A percentile compares a stretch with the other conserved stretches of the same genome.
Evolutionary conservation across 768 basidiomycete genomes (phyloP).

Genomic region (Exidia glandulosa): DNA sequence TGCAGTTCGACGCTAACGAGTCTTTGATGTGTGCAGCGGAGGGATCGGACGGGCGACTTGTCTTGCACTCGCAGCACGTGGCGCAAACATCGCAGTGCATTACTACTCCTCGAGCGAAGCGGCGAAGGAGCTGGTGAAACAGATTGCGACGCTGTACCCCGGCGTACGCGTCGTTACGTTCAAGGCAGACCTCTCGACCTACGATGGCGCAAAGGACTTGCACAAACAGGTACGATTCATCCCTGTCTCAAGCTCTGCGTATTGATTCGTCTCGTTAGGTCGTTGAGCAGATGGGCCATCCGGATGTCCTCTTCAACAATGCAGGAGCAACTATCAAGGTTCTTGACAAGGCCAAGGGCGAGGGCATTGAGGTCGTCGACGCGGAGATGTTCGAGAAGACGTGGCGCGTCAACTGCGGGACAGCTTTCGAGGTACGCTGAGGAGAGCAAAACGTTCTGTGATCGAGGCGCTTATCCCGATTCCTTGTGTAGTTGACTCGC

Average conservation of each 20-base stretch:
- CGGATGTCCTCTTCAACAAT: constrained; percentile 43
- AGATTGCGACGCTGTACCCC: constrained; percentile 17
- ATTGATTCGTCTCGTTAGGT: too few species aligned
- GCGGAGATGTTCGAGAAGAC: constrained; percentile 32
- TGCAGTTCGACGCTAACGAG: too few species aligned
- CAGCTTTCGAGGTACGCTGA: constrained; percentile 31
- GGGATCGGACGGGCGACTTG: constrained; percentile 45
- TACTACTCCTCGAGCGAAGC: constrained; percentile 29
- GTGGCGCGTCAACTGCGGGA: constrained; percentile 40
- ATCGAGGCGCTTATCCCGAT: background rate
- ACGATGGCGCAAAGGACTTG: constrained; percentile 31
- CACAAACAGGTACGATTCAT: constrained; percentile 34
- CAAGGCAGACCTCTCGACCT: constrained; percentile 37
- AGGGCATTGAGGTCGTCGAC: constrained; percentile 34
- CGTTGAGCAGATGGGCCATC: constrained; percentile 32
- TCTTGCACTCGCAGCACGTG: constrained; percentile 31
- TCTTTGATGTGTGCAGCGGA: constrained; percentile 22
- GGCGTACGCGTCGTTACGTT: constrained; percentile 33
- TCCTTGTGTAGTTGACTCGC: constrained; percentile 34
- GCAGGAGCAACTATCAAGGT: constrained; percentile 30
- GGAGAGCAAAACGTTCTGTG: background rate
- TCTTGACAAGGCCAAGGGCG: constrained; percentile 35
- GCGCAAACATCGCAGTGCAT: constrained; percentile 40
- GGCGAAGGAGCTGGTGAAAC: constrained; percentile 29
- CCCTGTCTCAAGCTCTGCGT: too few species aligned